Evolutionary conservation across 108 stramenopile genomes (phyloP), one percentile per base, ranked within the genome.

Genomic region (Mayamaea pseudoterrestris): DNA sequence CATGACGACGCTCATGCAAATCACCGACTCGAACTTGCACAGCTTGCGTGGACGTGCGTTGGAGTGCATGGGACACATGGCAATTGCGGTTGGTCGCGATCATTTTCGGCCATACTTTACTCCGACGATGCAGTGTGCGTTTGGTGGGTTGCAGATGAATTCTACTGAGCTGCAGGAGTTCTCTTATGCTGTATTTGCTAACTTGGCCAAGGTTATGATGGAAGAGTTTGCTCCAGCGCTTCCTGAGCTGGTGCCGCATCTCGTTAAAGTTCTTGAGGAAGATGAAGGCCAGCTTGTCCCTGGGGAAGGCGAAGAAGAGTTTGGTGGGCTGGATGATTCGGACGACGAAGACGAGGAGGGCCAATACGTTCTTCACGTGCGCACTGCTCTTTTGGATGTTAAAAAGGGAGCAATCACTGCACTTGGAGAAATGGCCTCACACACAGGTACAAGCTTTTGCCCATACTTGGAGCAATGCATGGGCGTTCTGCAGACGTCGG

Each of bases 61-160:
- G 66, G 97, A 98, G 64, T 95, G 95, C 58, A 94, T 96, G 95
- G 97, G 97, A n/a, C 95, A 96, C 71, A 94, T 98, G 66, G 97
- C 95, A 20, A 85, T 94, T 55, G 97, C 93, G 12, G 94, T 98
- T 9, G 94, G 91, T 18, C 73, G 76, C 30, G 94, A 94, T 13
- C 60, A 69, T 41, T 98, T 98, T 67, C 82, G 89, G 35, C 96
- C 94, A 13, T 98, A 98, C 73, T 89, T 93, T 43, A 56, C 73
- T 26, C 49, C 50, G n/a, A 93, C 94, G 16, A 93, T 98, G 83
- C 74, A 74, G 51, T 93, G 81, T 45, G 84, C 84, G 13, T 67
- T 74, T 50, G 78, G 91, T 48, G 88, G 88, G 22, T 62, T 97
- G 37, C 71, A 78, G 13, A 57, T 83, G 31, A 85, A 93, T 37